A percentile compares a stretch with the other conserved stretches of the same genome.
Conservation (phyloP, 352 stramenopile genomes). For the Plasmopara viticola region DNA sequence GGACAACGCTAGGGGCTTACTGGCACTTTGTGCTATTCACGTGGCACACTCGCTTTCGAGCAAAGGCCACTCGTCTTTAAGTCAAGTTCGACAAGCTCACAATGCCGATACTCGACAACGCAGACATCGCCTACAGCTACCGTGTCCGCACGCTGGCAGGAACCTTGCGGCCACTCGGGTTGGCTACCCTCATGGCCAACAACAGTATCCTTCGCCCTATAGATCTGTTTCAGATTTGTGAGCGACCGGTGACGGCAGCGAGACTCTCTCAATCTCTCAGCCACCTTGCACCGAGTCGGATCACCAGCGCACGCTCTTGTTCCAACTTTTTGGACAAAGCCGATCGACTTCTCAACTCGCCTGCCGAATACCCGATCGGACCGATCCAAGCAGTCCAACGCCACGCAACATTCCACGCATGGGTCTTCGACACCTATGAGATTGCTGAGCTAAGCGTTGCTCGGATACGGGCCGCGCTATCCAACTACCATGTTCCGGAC, state of each 20-base stretch:
- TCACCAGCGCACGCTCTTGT: not conserved
- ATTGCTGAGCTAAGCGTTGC: not conserved
- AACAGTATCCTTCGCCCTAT: not conserved
- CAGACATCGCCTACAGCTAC: not conserved
- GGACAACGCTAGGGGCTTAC: not conserved
- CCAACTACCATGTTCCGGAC: not conserved
- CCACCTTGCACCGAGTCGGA: not conserved
- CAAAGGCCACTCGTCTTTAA: not conserved
- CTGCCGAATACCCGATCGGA: not conserved
- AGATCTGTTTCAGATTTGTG: not conserved
- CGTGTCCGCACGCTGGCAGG: not conserved
- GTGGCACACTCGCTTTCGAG: not conserved
- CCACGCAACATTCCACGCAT: not conserved
- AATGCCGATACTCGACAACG: not conserved
- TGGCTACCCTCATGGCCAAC: not conserved
- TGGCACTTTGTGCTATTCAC: not conserved
- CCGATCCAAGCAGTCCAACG: not conserved
- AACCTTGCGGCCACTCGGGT: not conserved
- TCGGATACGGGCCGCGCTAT: not conserved
- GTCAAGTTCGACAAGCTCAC: not conserved
- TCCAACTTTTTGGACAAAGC: slow-evolving; percentile 27
- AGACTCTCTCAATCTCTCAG: not conserved
- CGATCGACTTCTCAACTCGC: slow-evolving; percentile 4
- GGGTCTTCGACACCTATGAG: not conserved
- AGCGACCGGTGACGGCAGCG: not conserved